A percentile compares a stretch with the other conserved stretches of the same genome.
These are phyloP conservation scores for Scutellaria baicalensis DNA, from an alignment of 257 asterid species.

Conservation along the genomic window DNA sequence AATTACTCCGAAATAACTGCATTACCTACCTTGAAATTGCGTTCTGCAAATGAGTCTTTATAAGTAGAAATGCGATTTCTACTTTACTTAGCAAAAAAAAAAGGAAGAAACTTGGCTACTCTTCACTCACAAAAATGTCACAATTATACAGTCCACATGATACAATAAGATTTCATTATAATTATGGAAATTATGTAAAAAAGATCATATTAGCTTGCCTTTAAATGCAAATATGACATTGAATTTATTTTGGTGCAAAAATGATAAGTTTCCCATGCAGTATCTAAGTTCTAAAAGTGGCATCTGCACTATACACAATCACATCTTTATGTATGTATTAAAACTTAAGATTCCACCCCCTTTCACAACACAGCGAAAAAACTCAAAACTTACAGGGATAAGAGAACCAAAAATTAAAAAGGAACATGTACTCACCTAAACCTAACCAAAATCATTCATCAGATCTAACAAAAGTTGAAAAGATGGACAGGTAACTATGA, in stretches of 20 bases:
- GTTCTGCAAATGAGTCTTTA: too few relatives aligned
- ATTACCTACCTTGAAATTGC: too few relatives aligned
- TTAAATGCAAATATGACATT: neutral
- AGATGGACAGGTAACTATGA: neutral
- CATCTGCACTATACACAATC: slow-evolving; percentile 19
- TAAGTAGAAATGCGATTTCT: too few relatives aligned
- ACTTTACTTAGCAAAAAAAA: too few relatives aligned
- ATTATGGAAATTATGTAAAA: too few relatives aligned
- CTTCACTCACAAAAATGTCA: too few relatives aligned
- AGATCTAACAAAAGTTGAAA: slow-evolving; percentile 7
- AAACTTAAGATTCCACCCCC: neutral
- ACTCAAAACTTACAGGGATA: neutral
- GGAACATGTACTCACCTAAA: slow-evolving; percentile 9
- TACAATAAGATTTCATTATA: too few relatives aligned
- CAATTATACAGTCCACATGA: too few relatives aligned
- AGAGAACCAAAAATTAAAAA: neutral
- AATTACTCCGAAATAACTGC: too few relatives aligned
- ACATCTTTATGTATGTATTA: slow-evolving; percentile 9
- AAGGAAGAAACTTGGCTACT: too few relatives aligned
- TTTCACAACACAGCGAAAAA: slow-evolving; percentile 10
- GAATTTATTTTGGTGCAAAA: neutral
- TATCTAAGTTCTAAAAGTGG: neutral
- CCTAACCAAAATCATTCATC: slow-evolving; percentile 23
- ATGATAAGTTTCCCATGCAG: neutral
- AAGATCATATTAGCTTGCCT: too few relatives aligned